Evolutionary conservation across 441 rosid genomes (phyloP).

Genomic region (Daphne laureola): DNA sequence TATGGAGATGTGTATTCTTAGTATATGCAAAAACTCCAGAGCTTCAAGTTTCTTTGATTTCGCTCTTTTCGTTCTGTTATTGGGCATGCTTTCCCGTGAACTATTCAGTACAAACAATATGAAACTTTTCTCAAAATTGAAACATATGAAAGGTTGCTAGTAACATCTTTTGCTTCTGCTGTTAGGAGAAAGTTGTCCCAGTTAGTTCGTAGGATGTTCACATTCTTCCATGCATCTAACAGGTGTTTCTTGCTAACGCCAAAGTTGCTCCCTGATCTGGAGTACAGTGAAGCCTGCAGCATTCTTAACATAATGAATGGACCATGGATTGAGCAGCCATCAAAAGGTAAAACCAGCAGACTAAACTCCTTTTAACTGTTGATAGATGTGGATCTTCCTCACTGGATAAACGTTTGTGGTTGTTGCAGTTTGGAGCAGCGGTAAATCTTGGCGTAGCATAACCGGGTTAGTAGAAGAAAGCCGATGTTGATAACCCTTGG

Average conservation of each 20-base stretch:
- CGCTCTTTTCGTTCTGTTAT: too few relatives aligned
- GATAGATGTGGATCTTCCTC: neutral
- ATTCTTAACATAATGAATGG: conserved; percentile 93
- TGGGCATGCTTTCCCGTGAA: too few relatives aligned
- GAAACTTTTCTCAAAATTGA: too few relatives aligned
- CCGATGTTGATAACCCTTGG: conserved; percentile 17
- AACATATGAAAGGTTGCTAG: too few relatives aligned
- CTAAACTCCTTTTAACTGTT: neutral
- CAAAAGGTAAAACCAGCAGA: conserved; percentile 43
- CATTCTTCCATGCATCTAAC: conserved; percentile 8
- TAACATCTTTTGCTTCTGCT: too few relatives aligned
- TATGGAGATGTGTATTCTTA: too few relatives aligned
- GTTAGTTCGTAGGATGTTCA: too few relatives aligned
- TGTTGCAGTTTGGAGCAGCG: conserved; percentile 62
- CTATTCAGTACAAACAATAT: too few relatives aligned
- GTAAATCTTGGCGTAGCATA: conserved; percentile 62
- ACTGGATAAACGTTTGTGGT: neutral
- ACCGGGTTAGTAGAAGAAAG: conserved; percentile 37
- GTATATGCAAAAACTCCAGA: too few relatives aligned
- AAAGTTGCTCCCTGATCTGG: conserved; percentile 79
- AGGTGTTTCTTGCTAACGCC: conserved; percentile 95
- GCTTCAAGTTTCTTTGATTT: too few relatives aligned
- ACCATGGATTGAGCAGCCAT: conserved; percentile 87
- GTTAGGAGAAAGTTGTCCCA: too few relatives aligned
- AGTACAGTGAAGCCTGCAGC: conserved; percentile 88